Base-by-base conservation (phyloP, 305 asterid genomes). In the Fraxinus dipetala region DNA sequence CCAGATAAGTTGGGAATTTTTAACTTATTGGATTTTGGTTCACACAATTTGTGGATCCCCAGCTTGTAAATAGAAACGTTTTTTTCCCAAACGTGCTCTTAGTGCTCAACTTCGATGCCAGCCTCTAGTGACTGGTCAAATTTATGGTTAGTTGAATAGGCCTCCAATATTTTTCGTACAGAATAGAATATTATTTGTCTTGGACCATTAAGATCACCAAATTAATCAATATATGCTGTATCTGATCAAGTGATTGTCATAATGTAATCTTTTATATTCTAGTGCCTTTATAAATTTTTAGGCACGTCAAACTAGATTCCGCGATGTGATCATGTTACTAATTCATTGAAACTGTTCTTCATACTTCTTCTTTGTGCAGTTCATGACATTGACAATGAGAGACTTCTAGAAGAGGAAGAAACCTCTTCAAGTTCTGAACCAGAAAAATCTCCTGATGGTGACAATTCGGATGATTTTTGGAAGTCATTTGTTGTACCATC, bases 381-480 rank as follows among this genome's bases (percentile, higher is more conserved):
- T 83, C 79, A 81, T 74, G 91, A 85, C 54, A 59, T 80, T 79
- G 78, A 67, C 72, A 81, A 79, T 77, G 91, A 87, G 43, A 79
- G 78, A 82, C 83, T 87, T 84, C 81, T 79, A 69, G 80, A 77
- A 2, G 93, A 87, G 79, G 91, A 81, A 84, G 93, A 77, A 85
- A 79, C 82, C 81, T 38, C 85, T 35, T 79, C 91, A 54, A 80
- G 81, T 79, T 83, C 92, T 78, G 73, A 75, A 81, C 78, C 82
- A 30, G 89, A 83, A 67, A 87, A 43, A 69, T 86, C 83, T 72
- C 82, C 81, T 43, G 77, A 45, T 31, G 22, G 34, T 59, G 88
- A 87, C 13, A 89, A 86, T 73, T 85, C 93, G 2, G 92, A 89
- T 82, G 93, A 88, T 75, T 90, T 91, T 76, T 88, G 86, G 89